These are phyloP conservation scores for Urtica urens DNA, from an alignment of 306 rosid species.

Conservation along the genomic window DNA sequence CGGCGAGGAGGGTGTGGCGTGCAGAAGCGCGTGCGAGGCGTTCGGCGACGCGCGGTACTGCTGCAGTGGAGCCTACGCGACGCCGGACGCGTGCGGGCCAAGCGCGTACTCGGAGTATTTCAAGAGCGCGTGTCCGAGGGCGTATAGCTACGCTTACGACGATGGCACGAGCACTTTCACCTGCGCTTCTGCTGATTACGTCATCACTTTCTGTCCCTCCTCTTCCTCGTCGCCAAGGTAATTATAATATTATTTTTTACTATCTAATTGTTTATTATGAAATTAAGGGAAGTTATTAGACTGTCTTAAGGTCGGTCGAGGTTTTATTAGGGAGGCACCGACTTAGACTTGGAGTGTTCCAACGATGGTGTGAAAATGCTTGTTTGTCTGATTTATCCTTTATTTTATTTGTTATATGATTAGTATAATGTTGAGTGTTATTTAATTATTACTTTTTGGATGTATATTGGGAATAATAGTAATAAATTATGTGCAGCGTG, in stretches of 20 bases:
- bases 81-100: constrained; percentile 57
- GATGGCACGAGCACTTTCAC: constrained; percentile 89
- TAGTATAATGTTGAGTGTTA: too few relatives aligned
- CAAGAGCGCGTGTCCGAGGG: constrained; percentile 67
- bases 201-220: constrained; percentile 54
- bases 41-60: constrained; percentile 70
- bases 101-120: constrained; percentile 59
- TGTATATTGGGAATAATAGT: too few relatives aligned
- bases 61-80: constrained; percentile 62
- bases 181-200: constrained; percentile 54
- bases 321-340: too few relatives aligned
- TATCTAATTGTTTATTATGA: too few relatives aligned
- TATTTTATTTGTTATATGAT: too few relatives aligned
- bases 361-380: too few relatives aligned
- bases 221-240: constrained; percentile 38
- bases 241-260: not conserved
- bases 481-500: too few relatives aligned
- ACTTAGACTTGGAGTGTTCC: too few relatives aligned
- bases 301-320: too few relatives aligned
- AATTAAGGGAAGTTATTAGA: too few relatives aligned
- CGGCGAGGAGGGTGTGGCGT: constrained; percentile 47
- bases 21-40: constrained; percentile 90
- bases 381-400: too few relatives aligned
- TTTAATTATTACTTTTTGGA: too few relatives aligned
- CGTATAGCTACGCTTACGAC: constrained; percentile 84